These are phyloP conservation scores for Phytophthora fragariae DNA, from an alignment of 352 stramenopile genomes.

Conservation along the genomic window DNA sequence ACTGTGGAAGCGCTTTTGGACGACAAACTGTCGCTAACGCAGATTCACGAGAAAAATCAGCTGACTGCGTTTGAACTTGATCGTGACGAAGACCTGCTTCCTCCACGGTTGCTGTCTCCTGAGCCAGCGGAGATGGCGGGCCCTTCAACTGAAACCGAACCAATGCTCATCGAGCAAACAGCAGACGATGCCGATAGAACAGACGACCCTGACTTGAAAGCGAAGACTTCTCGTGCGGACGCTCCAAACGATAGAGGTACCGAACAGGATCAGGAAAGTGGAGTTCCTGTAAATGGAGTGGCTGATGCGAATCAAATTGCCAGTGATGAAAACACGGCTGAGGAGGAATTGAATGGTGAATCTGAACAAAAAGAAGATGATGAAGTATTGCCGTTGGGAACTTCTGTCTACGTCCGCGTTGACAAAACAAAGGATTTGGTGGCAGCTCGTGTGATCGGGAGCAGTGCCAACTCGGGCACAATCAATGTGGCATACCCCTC, in stretches of 20 bases:
- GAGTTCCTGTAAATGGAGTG: background rate
- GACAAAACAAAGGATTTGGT: slow-evolving; percentile 74
- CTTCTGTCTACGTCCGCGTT: slow-evolving; percentile 68
- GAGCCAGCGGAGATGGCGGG: background rate
- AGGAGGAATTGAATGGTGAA: slow-evolving; percentile 6
- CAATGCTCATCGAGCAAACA: background rate
- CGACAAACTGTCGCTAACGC: slow-evolving; percentile 60
- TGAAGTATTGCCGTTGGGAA: slow-evolving; percentile 49
- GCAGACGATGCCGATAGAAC: background rate
- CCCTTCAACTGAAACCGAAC: background rate
- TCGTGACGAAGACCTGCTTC: slow-evolving; percentile 33
- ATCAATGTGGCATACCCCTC: slow-evolving; percentile 77
- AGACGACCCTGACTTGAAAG: background rate
- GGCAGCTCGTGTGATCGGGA: slow-evolving; percentile 74
- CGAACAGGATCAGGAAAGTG: background rate
- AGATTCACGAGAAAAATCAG: slow-evolving; percentile 83
- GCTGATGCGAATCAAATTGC: slow-evolving; percentile 1
- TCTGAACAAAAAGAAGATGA: slow-evolving; percentile 37
- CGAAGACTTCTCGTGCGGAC: background rate
- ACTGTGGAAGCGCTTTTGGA: slow-evolving; percentile 77
- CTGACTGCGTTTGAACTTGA: slow-evolving; percentile 80
- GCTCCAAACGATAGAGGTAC: background rate
- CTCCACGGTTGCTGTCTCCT: slow-evolving; percentile 3
- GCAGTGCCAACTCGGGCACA: slow-evolving; percentile 57
- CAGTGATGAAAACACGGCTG: background rate